Evolutionary conservation across 345 rosid species (phyloP).

Genomic region (Brassica incana): DNA sequence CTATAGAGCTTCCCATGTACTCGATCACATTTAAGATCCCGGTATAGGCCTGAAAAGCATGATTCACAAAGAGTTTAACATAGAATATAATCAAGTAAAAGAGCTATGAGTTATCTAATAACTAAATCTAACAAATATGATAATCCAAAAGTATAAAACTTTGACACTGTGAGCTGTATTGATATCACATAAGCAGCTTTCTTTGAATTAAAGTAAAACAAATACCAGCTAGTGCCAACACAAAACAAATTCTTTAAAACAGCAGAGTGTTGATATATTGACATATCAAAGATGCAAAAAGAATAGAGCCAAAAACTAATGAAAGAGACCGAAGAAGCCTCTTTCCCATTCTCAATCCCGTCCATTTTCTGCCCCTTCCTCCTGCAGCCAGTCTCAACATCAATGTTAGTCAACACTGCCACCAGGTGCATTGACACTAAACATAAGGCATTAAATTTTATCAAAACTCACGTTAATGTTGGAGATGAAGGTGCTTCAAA

Average conservation of each 20-base stretch:
- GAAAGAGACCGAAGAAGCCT: constrained; percentile 85
- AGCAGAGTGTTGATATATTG: too few relatives aligned
- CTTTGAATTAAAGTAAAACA: too few relatives aligned
- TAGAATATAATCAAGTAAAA: not conserved
- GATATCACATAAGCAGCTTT: too few relatives aligned
- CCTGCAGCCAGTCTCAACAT: constrained; percentile 58
- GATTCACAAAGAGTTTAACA: not conserved
- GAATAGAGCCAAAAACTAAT: constrained; percentile 79
- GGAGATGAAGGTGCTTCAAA: constrained; percentile 74
- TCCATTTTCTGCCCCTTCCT: constrained; percentile 83
- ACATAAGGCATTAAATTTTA: too few relatives aligned
- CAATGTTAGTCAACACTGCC: constrained; percentile 19
- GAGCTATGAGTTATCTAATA: not conserved
- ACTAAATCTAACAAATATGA: too few relatives aligned
- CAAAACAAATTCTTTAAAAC: too few relatives aligned
- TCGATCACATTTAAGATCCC: constrained; percentile 77
- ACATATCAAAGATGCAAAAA: constrained; percentile 79
- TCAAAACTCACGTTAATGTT: constrained; percentile 60
- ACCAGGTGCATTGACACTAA: not conserved
- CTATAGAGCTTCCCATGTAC: constrained; percentile 57
- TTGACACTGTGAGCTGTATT: too few relatives aligned
- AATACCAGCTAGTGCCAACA: too few relatives aligned
- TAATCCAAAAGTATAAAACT: too few relatives aligned
- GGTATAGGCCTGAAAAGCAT: constrained; percentile 60
- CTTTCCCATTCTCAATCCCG: constrained; percentile 76